Base-by-base conservation (phyloP, 257 asterid genomes). In the Handroanthus guayacan region DNA sequence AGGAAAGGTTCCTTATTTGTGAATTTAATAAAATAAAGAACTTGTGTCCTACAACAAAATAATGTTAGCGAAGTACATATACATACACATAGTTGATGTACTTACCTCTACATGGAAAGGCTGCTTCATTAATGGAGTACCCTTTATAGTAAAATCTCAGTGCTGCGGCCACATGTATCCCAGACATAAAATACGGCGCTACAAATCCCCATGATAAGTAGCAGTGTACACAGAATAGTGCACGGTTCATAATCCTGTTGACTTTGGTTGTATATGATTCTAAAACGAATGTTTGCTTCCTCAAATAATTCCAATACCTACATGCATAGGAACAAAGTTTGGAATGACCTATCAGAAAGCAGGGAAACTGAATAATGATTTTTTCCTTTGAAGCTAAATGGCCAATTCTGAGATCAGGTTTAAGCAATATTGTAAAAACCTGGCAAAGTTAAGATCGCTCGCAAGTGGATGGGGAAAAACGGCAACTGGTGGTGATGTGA, bases 381-480 rank as follows among this genome's bases (percentile, higher is more conserved):
- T 67, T 9, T 44, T 8, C 16, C 9, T 66, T 31, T 62, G 38
- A 57, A 60, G 3, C 38, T 39, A 48, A 71, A 68, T 72, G 50
- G 60, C 52, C 50, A 72, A 62, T 38, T 48, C 20, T 55, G 41
- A 60, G 36, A 64, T 80, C 69, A 48, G 16, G 8, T 71, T 71
- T 34, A 9, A 18, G 55, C 54, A 5, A 25, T 12, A 47, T 10
- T 43, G n/a, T n/a, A 82, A 81, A 77, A 50, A 87, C 96, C 96
- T 91, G 60, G 89, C 80, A 81, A 91, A 91, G 86, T 79, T 91
- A 34, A 91, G 93, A 84, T 91, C 95, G 56, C 84, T 91, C 38
- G 97, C 88, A 72, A 91, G 91, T 75, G 97, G 97, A 75, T 91
- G 97, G 44, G 97, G 97, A 74, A 91, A 91, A 72, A 91, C 92